Conservation (phyloP, 306 rosid species). For the Cyclanthera cordifolia region DNA sequence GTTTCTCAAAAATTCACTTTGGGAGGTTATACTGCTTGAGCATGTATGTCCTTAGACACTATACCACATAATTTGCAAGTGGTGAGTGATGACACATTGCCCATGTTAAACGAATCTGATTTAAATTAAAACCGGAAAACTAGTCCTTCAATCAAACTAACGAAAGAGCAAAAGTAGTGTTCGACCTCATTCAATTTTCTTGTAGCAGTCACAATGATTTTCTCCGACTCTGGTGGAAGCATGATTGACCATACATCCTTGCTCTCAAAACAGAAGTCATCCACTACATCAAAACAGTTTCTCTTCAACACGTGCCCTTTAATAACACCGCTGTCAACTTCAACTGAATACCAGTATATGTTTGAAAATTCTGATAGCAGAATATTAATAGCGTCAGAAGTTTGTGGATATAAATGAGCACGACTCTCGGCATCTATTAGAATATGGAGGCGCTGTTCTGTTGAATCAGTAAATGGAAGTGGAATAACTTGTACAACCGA, state of each 20-base stretch:
- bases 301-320: constrained; percentile 79
- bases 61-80: not conserved
- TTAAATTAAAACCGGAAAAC: not conserved
- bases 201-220: constrained; percentile 57
- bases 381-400: constrained; percentile 60
- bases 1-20: not conserved
- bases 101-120: not conserved
- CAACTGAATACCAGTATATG: constrained; percentile 89
- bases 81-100: not conserved
- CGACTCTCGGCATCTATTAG: constrained; percentile 45
- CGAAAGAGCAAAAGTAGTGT: not conserved
- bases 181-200: constrained; percentile 71
- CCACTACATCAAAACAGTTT: constrained; percentile 39
- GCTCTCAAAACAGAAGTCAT: constrained; percentile 67
- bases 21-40: not conserved
- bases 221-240: constrained; percentile 88
- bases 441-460: constrained; percentile 83
- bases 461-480: constrained; percentile 70
- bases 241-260: constrained; percentile 76
- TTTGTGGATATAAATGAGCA: constrained; percentile 75
- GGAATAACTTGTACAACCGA: constrained; percentile 66
- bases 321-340: constrained; percentile 53
- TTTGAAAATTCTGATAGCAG: constrained; percentile 61
- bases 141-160: not conserved
- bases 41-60: not conserved